Conservation (phyloP, 176 grass and related monocot species). For the maize (Zea mays) region Zm-B73-REFERENCE-NAM-5.0 NC_050099.1:168062001-168062500, state of each 20-base stretch:
- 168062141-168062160: too few relatives aligned
- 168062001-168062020: constrained; percentile 85
- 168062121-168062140: too few relatives aligned
- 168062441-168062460: constrained; percentile 53
- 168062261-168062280: constrained; percentile 69
- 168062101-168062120: too few relatives aligned
- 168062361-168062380: constrained; percentile 85
- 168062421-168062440: constrained; percentile 42
- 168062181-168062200: too few relatives aligned
- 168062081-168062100: too few relatives aligned
- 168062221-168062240: constrained; percentile 10
- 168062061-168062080: too few relatives aligned
- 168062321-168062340: constrained; percentile 84
- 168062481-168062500: background rate
- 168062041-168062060: too few relatives aligned
- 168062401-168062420: constrained; percentile 71
- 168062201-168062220: background rate
- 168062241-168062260: constrained; percentile 32
- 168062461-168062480: constrained; percentile 21
- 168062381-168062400: constrained; percentile 87
- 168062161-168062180: too few relatives aligned
- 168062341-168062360: constrained; percentile 90
- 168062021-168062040: constrained; percentile 68
- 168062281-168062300: too few relatives aligned
- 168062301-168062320: too few relatives aligned